phyloP scores from a whole-genome alignment of 2,329 filamentous ascomycete species.

The Aspergillus flavus region DNA sequence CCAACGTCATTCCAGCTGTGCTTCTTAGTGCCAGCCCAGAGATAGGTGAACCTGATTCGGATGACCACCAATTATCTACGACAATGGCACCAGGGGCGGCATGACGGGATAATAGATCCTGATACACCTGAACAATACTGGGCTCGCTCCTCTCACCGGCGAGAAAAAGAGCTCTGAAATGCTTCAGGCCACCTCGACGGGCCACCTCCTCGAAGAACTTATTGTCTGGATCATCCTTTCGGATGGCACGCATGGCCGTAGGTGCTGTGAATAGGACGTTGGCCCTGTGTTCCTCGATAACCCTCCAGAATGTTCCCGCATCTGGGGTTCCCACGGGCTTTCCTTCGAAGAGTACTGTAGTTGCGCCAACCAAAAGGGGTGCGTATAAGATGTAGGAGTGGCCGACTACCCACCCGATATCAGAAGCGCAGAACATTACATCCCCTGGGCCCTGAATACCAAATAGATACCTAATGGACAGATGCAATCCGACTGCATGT shows the following conservation, averaged over 20 bases:
- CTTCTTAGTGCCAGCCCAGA: slow-evolving; percentile 67
- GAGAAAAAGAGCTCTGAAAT: slow-evolving; percentile 75
- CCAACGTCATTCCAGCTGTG: slow-evolving; percentile 53
- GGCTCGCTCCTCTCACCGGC: slow-evolving; percentile 90
- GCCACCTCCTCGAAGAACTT: slow-evolving; percentile 65
- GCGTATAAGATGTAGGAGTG: slow-evolving; percentile 88
- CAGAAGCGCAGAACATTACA: slow-evolving; percentile 77
- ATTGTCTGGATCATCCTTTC: slow-evolving; percentile 80
- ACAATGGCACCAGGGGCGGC: slow-evolving; percentile 65
- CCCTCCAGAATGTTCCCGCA: slow-evolving; percentile 83
- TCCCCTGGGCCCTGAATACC: slow-evolving; percentile 81
- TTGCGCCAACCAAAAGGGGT: slow-evolving; percentile 80
- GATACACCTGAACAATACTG: slow-evolving; percentile 79
- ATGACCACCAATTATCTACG: slow-evolving; percentile 76
- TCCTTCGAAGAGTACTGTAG: slow-evolving; percentile 89
- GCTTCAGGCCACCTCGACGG: slow-evolving; percentile 68
- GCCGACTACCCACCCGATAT: slow-evolving; percentile 91
- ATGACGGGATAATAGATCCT: slow-evolving; percentile 68
- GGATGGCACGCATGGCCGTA: slow-evolving; percentile 82
- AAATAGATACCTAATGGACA: slow-evolving; percentile 82
- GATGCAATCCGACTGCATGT: slow-evolving; percentile 80
- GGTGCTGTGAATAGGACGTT: slow-evolving; percentile 85
- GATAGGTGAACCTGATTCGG: slow-evolving; percentile 70
- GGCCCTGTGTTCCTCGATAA: slow-evolving; percentile 82
- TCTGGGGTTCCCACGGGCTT: slow-evolving; percentile 90